phyloP scores from a whole-genome alignment of 2,329 filamentous ascomycete species.

The Clonostachys rhizophaga region DNA sequence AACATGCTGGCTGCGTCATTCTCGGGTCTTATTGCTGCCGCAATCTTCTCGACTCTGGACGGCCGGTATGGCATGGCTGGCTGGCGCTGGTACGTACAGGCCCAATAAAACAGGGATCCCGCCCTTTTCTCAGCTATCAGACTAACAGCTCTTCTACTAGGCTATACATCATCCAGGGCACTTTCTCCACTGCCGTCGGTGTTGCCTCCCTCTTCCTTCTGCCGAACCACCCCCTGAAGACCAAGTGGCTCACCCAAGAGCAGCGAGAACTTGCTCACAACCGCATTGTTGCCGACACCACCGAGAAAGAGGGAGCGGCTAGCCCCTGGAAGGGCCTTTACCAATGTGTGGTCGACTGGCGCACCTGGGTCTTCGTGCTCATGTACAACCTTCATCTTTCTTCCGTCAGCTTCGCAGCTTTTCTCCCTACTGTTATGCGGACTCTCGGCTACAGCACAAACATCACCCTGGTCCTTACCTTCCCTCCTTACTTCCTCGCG shows the following conservation, averaged over 20 bases:
- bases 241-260: slow-evolving; percentile 28
- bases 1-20: slow-evolving; percentile 12
- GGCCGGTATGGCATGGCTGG: slow-evolving; percentile 19
- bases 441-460: slow-evolving; percentile 42
- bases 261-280: slow-evolving; percentile 28
- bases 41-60: slow-evolving; percentile 10
- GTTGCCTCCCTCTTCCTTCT: slow-evolving; percentile 5
- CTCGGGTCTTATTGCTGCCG: slow-evolving; percentile 15
- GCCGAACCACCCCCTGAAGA: slow-evolving; percentile 28
- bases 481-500: slow-evolving; percentile 45
- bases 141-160: slow-evolving; percentile 3
- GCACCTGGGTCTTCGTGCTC: slow-evolving; percentile 36
- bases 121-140: too few relatives aligned
- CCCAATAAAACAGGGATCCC: background rate
- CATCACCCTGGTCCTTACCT: slow-evolving; percentile 45
- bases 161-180: slow-evolving; percentile 26
- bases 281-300: slow-evolving; percentile 32
- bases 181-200: slow-evolving; percentile 6
- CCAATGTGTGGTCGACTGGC: slow-evolving; percentile 26
- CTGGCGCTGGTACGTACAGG: slow-evolving; percentile 24
- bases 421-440: slow-evolving; percentile 31
- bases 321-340: background rate
- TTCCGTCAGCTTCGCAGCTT: slow-evolving; percentile 40
- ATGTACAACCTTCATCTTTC: slow-evolving; percentile 39
- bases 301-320: slow-evolving; percentile 11